Evolutionary conservation across 495 filamentous ascomycete species (phyloP).

Genomic region (Parathielavia appendiculata): DNA sequence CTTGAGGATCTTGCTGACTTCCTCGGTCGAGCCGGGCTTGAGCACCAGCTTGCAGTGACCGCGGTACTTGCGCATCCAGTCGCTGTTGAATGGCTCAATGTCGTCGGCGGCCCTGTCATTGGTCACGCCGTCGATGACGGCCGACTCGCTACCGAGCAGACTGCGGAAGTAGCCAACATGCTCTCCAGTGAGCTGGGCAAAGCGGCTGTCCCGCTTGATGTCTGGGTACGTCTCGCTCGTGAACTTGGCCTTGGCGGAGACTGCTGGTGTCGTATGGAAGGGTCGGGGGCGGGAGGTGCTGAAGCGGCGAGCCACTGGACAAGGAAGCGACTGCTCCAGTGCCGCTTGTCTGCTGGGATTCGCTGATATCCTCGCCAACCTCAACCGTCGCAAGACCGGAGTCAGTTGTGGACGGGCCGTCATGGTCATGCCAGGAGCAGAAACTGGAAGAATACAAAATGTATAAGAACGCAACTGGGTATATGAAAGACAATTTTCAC

Average conservation of each 20-base stretch:
- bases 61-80: slow-evolving; percentile 99
- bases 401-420: slow-evolving; percentile 24
- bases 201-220: slow-evolving; percentile 70
- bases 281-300: slow-evolving; percentile 31
- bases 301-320: slow-evolving; percentile 28
- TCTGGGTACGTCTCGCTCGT: slow-evolving; percentile 83
- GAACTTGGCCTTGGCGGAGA: slow-evolving; percentile 51
- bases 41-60: slow-evolving; percentile 83
- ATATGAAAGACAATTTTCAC: not conserved
- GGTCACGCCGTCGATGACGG: slow-evolving; percentile 79
- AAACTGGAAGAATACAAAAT: not conserved
- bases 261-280: slow-evolving; percentile 26
- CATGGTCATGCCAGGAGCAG: slow-evolving; percentile 13
- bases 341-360: slow-evolving; percentile 16
- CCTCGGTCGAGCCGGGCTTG: slow-evolving; percentile 73
- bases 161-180: slow-evolving; percentile 77
- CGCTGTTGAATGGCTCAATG: slow-evolving; percentile 86
- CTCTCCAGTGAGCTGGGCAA: slow-evolving; percentile 61
- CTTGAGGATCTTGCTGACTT: slow-evolving; percentile 80
- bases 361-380: slow-evolving; percentile 17
- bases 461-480: not conserved
- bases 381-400: slow-evolving; percentile 22
- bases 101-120: slow-evolving; percentile 63
- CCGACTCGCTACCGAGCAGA: slow-evolving; percentile 67
- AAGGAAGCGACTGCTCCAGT: slow-evolving; percentile 17